Percentiles rank a stretch among this genome's conserved stretches.
Evolutionary conservation across 345 rosid species (phyloP).

Genomic region (Durio zibethinus): DNA sequence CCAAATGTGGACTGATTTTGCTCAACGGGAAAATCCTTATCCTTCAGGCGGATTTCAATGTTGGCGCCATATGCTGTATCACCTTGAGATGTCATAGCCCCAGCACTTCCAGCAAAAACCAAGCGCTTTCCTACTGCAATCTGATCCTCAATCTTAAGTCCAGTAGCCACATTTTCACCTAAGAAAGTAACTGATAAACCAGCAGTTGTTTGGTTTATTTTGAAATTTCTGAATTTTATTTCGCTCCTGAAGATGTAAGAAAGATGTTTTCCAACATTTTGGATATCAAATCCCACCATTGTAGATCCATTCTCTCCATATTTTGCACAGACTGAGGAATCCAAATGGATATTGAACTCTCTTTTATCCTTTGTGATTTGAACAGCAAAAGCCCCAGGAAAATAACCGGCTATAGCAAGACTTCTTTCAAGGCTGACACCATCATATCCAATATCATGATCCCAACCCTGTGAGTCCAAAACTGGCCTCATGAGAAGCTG

Average conservation of each 20-base stretch:
- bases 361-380: constrained; percentile 44
- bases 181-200: constrained; percentile 30
- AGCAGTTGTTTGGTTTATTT: constrained; percentile 30
- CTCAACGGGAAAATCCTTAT: constrained; percentile 32
- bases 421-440: constrained; percentile 35
- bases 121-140: constrained; percentile 31
- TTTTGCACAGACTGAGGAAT: constrained; percentile 37
- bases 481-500: constrained; percentile 39
- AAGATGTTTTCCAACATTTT: constrained; percentile 40
- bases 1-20: constrained; percentile 32
- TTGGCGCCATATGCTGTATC: constrained; percentile 38
- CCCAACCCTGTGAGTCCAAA: constrained; percentile 38
- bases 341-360: constrained; percentile 33
- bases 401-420: constrained; percentile 23
- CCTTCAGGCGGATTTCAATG: constrained; percentile 34
- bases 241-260: constrained; percentile 36
- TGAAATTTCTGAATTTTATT: constrained; percentile 28
- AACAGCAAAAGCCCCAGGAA: constrained; percentile 31
- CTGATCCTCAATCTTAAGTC: constrained; percentile 39
- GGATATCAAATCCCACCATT: constrained; percentile 43
- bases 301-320: constrained; percentile 32
- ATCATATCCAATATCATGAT: constrained; percentile 42
- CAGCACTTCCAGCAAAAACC: constrained; percentile 33
- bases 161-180: constrained; percentile 33
- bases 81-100: constrained; percentile 27